Conservation (phyloP, 768 basidiomycete genomes). For the Serendipita sp. region DNA sequence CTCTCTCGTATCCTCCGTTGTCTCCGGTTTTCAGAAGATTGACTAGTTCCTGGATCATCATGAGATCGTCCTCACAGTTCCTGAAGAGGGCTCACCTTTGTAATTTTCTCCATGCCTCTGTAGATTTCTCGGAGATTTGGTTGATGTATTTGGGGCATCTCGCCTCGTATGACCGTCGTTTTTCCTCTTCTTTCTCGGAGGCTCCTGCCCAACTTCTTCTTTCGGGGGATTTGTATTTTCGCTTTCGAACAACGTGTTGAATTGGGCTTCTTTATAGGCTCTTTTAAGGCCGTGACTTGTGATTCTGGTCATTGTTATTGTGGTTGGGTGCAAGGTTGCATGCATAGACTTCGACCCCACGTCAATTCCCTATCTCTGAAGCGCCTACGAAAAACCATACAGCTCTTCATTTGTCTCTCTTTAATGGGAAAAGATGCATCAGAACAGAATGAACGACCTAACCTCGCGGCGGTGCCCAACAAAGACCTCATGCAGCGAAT, state of each 20-base stretch:
- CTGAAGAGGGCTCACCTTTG: conserved; percentile 13
- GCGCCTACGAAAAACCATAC: not conserved
- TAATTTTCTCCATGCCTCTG: conserved; percentile 11
- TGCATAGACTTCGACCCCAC: not conserved
- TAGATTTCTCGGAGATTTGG: not conserved
- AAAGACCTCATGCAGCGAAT: not conserved
- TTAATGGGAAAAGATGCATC: not conserved
- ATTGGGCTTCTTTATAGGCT: conserved; percentile 51
- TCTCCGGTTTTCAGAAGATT: conserved; percentile 43
- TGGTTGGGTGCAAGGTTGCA: not conserved
- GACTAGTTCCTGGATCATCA: not conserved
- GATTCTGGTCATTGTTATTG: conserved; percentile 71
- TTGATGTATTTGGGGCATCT: no score
- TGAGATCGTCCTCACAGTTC: conserved; percentile 14
- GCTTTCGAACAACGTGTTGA: conserved; percentile 20
- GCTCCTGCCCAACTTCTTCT: conserved; percentile 25
- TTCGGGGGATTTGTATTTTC: not conserved
- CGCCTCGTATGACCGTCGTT: conserved; percentile 12
- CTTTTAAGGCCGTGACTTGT: conserved; percentile 64
- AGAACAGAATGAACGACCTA: not conserved
- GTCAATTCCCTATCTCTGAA: not conserved
- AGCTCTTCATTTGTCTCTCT: not conserved
- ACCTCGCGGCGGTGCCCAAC: not conserved
- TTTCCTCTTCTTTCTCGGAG: conserved; percentile 33
- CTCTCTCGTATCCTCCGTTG: conserved; percentile 46